Evolutionary conservation across 2,329 filamentous ascomycete genomes (phyloP), one percentile per base, ranked within the genome.

Genomic region (Colletotrichum sp.): DNA sequence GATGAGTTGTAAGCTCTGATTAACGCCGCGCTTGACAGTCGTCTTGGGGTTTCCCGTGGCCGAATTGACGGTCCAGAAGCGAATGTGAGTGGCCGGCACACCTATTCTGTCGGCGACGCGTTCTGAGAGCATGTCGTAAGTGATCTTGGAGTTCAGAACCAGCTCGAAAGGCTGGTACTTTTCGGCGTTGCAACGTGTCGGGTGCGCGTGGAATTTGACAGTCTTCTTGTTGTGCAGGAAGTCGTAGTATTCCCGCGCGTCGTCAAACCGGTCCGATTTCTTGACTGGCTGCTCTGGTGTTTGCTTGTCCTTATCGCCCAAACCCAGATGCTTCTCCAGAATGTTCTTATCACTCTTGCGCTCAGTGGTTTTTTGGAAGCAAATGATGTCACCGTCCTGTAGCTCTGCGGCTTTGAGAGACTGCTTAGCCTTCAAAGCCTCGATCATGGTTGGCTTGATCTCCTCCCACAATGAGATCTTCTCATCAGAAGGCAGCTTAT

Each of bases 361-460:
- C 62, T 91, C 90, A 2, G 82, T 85, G 30, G 90, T 87, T 75
- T 91, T 91, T 83, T 99, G 97, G 86, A 98, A 98, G 82, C 96
- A 98, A 72, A 99, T 92, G 79, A 99, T 98, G 81, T 99, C 97
- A 64, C 97, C 97, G 80, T 99, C 96, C 82, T 98, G 96, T 28
- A 99, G 94, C 83, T 99, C 97, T 2, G 97, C 97, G 75, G 95
- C 93, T 78, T 96, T 94, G 75, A 99, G 89, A 0, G 96, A 95
- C 81, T 95, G 92, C 86, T 98, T 98, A 0, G 93, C 91, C 85
- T 98, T 98, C 88, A 99, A 94, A 8, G 91, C 90, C 82, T 99
- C 97, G 78, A 99, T 98, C 96, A 98, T 98, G 75, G 92, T 95
- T 67, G 96, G 96, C 85, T 98, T 99, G 85, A 99, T 98, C 87